Conservation (phyloP, 805 yeast species). For the Ascoidea rubescens region DNA sequence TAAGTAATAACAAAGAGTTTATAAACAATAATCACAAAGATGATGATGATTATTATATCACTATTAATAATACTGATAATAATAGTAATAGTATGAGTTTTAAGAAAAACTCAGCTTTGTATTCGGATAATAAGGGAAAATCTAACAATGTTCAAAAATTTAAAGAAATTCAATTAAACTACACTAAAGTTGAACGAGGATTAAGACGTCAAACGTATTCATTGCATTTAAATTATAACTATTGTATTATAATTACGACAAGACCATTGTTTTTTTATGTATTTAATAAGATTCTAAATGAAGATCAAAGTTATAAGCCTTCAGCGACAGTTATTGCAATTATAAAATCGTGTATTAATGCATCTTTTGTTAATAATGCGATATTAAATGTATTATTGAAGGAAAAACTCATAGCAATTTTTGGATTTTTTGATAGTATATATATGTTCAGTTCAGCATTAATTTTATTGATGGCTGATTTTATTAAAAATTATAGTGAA, state of each 20-base stretch:
- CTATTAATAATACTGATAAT: not conserved
- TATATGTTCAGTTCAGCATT: constrained; percentile 2
- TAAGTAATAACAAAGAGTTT: not conserved
- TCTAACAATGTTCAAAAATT: too few species aligned
- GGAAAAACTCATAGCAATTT: not conserved
- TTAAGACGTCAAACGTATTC: constrained; percentile 3
- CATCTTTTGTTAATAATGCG: constrained; percentile 4
- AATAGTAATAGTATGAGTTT: not conserved
- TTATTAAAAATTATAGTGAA: constrained; percentile 3
- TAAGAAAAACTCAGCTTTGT: not conserved
- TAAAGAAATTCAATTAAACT: not conserved
- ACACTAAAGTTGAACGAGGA: not conserved
- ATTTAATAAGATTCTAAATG: constrained; percentile 3
- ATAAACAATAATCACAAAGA: too few species aligned
- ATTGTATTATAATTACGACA: constrained; percentile 6
- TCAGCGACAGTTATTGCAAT: not conserved
- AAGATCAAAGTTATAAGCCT: not conserved
- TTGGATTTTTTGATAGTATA: constrained; percentile 4
- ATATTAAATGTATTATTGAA: constrained; percentile 1
- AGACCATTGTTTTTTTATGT: constrained; percentile 6
- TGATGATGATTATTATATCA: too few species aligned
- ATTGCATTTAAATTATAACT: constrained; percentile 6
- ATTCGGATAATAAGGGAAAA: too few species aligned
- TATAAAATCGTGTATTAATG: constrained; percentile 5
- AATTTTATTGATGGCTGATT: constrained; percentile 1